These are phyloP conservation scores for Bimuria novae-zelandiae DNA, from an alignment of 2,329 filamentous ascomycete genomes.

Conservation along the genomic window DNA sequence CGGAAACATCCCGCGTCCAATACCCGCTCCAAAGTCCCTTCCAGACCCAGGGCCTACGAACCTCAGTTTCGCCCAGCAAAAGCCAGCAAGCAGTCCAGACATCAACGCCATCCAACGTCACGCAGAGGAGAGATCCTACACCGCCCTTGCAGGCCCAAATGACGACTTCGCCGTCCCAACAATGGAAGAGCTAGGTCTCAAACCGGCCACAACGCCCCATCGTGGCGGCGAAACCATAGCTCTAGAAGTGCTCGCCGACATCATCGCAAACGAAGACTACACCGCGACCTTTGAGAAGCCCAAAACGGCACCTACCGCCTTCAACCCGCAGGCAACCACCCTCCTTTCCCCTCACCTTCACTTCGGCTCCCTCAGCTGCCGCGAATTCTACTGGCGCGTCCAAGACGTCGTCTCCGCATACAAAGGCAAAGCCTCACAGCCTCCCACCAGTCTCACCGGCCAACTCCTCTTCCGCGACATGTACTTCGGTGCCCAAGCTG, in stretches of 20 bases:
- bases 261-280: constrained; percentile 67
- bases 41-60: constrained; percentile 69
- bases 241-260: constrained; percentile 60
- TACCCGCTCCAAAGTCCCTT: constrained; percentile 62
- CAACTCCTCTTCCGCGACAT: constrained; percentile 80
- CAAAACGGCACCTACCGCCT: constrained; percentile 73
- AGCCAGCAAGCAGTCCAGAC: constrained; percentile 59
- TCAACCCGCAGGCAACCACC: constrained; percentile 73
- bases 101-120: constrained; percentile 63
- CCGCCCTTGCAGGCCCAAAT: constrained; percentile 66
- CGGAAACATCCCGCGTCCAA: constrained; percentile 64
- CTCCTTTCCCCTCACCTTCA: constrained; percentile 75
- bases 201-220: constrained; percentile 67
- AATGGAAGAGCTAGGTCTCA: constrained; percentile 68
- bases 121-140: constrained; percentile 62
- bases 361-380: constrained; percentile 72
- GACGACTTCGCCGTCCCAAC: constrained; percentile 73
- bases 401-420: constrained; percentile 65
- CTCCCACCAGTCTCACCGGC: constrained; percentile 71
- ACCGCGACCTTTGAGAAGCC: constrained; percentile 77
- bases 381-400: constrained; percentile 74
- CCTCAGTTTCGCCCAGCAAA: constrained; percentile 62
- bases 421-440: constrained; percentile 58
- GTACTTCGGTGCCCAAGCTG: constrained; percentile 79
- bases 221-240: constrained; percentile 72